A percentile compares a stretch with the other conserved stretches of the same genome.
Conservation (phyloP, 169 alveolate species). For the Cryptosporidium sp. region DNA sequence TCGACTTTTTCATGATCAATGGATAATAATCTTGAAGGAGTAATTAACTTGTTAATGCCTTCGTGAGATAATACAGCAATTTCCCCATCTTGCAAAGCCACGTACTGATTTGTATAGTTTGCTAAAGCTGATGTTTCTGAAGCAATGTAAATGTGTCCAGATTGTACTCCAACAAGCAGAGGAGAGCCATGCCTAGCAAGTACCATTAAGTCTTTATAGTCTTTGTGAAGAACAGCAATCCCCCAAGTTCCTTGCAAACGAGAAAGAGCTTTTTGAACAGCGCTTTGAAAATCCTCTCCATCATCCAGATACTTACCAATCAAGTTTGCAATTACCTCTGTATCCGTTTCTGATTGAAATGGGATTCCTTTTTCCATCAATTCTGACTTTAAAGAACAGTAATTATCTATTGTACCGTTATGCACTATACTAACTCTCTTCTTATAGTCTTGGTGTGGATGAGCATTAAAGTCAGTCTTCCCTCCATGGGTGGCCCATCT, state of each 20-base stretch:
- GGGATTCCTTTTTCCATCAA: constrained; percentile 82
- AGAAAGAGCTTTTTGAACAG: constrained; percentile 88
- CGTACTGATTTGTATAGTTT: constrained; percentile 90
- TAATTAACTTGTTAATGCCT: constrained; percentile 82
- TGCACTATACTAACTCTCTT: constrained; percentile 93
- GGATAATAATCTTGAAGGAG: constrained; percentile 70
- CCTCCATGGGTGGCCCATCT: constrained; percentile 99
- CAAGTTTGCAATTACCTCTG: constrained; percentile 96
- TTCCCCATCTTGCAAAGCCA: constrained; percentile 90
- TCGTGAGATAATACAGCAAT: constrained; percentile 85
- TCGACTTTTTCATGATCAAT: constrained; percentile 82
- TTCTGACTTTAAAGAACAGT: constrained; percentile 81
- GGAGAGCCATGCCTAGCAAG: constrained; percentile 95
- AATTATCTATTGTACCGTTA: constrained; percentile 95
- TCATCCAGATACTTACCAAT: constrained; percentile 90
- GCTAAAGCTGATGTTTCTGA: constrained; percentile 94
- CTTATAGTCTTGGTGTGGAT: constrained; percentile 95
- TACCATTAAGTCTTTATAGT: constrained; percentile 88
- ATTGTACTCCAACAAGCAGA: constrained; percentile 88
- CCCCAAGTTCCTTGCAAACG: constrained; percentile 97
- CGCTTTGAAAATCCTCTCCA: constrained; percentile 84
- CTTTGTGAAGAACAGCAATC: constrained; percentile 89
- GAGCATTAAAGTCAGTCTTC: constrained; percentile 95
- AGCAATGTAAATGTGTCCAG: constrained; percentile 89
- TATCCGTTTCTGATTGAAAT: constrained; percentile 92